A percentile compares a stretch with the other conserved stretches of the same genome.
These are phyloP conservation scores for Cymodocea nodosa DNA, from an alignment of 116 monocot genomes.

Conservation along the genomic window DNA sequence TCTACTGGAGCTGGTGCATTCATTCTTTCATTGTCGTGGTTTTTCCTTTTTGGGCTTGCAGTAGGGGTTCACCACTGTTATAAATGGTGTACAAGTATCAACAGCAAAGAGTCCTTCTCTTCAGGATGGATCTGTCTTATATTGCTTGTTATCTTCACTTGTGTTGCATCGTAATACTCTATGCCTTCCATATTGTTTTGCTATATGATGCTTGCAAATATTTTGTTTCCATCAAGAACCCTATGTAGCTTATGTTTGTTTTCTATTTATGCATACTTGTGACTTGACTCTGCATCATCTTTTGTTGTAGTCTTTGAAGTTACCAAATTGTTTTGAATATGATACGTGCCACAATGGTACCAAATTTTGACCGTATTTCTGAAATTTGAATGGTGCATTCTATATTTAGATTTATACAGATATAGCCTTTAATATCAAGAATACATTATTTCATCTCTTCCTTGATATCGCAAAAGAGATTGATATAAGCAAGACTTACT, in stretches of 20 bases:
- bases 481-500: too few relatives aligned
- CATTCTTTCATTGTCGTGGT: slow-evolving; percentile 54
- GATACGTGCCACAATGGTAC: too few relatives aligned
- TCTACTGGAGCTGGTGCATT: slow-evolving; percentile 75
- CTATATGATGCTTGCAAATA: neutral
- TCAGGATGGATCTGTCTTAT: slow-evolving; percentile 16
- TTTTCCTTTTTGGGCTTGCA: slow-evolving; percentile 48
- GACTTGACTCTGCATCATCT: neutral
- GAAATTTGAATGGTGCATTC: too few relatives aligned
- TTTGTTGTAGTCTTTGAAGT: too few relatives aligned
- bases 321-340: too few relatives aligned
- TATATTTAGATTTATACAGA: too few relatives aligned
- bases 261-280: neutral
- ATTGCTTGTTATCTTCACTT: slow-evolving; percentile 50
- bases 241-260: neutral
- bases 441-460: too few relatives aligned
- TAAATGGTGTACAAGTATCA: slow-evolving; percentile 30
- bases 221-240: neutral
- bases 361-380: too few relatives aligned
- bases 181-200: neutral
- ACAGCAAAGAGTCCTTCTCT: slow-evolving; percentile 19
- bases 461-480: too few relatives aligned
- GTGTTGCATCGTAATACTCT: slow-evolving; percentile 58
- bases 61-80: slow-evolving; percentile 27
- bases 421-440: too few relatives aligned